A percentile compares a stretch with the other conserved stretches of the same genome.
Evolutionary conservation across 352 stramenopile species (phyloP).

Genomic region (Pythium aquatile): DNA sequence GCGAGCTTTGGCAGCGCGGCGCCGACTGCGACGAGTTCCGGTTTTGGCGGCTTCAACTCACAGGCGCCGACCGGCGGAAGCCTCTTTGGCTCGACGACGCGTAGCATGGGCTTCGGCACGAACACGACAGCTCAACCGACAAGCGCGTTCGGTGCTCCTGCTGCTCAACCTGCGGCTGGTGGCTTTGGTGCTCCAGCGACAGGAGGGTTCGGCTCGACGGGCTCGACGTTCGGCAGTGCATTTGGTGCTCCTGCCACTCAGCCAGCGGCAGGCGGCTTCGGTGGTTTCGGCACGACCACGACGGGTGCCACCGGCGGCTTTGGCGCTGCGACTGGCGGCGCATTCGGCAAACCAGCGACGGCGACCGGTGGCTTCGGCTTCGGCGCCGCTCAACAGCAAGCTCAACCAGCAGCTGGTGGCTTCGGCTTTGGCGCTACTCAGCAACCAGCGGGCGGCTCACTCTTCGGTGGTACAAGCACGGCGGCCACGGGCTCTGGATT

Average conservation of each 20-base stretch:
- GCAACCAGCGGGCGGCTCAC: conserved; percentile 32
- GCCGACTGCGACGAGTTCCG: conserved; percentile 8
- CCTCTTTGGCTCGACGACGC: conserved; percentile 25
- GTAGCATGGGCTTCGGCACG: conserved; percentile 22
- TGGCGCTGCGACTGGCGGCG: conserved; percentile 23
- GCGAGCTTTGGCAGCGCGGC: conserved; percentile 22
- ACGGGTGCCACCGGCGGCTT: conserved; percentile 39
- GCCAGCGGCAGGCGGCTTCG: conserved; percentile 44
- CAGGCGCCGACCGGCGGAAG: conserved; percentile 17
- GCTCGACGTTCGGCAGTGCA: conserved; percentile 19
- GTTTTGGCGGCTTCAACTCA: conserved; percentile 20
- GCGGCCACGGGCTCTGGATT: conserved; percentile 26
- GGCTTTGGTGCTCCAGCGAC: conserved; percentile 36
- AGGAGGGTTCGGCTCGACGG: conserved; percentile 24
- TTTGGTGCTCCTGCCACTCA: conserved; percentile 47
- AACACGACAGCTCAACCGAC: conserved; percentile 9
- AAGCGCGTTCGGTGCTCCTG: conserved; percentile 20
- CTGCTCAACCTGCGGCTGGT: conserved; percentile 5
- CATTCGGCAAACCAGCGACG: conserved; percentile 19
- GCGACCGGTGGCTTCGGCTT: conserved; percentile 20
- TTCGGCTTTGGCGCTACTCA: conserved; percentile 25
- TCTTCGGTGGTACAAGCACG: conserved; percentile 42
- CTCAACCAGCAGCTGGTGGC: neutral
- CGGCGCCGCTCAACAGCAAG: conserved; percentile 13
- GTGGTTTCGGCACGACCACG: conserved; percentile 44